Conservation (phyloP, 2,329 filamentous ascomycete genomes). For the Cadophora sp. region DNA sequence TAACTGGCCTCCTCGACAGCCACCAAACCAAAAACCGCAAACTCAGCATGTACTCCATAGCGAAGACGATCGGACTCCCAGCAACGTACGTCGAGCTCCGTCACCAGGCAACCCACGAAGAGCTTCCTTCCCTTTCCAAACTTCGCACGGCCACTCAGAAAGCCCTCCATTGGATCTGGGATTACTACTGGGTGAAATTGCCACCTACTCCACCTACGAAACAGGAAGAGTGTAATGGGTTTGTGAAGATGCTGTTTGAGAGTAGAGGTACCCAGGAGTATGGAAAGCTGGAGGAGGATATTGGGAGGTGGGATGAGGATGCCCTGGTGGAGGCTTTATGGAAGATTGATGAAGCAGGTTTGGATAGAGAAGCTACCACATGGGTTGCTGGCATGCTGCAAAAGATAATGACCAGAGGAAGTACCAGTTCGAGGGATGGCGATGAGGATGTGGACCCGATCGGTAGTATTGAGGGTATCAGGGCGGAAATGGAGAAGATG, state of each 20-base stretch:
- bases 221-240: constrained; percentile 36
- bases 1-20: constrained; percentile 80
- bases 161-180: constrained; percentile 86
- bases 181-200: constrained; percentile 78
- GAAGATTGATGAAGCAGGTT: constrained; percentile 30
- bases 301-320: constrained; percentile 32
- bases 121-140: constrained; percentile 77
- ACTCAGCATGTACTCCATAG: constrained; percentile 76
- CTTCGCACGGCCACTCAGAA: constrained; percentile 72
- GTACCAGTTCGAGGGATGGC: not conserved
- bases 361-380: constrained; percentile 24
- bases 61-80: constrained; percentile 71
- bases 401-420: constrained; percentile 45
- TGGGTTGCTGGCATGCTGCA: constrained; percentile 49
- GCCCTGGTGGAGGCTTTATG: constrained; percentile 35
- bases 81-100: constrained; percentile 86
- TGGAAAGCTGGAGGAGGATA: constrained; percentile 27
- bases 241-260: constrained; percentile 30
- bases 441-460: not conserved
- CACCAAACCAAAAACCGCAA: constrained; percentile 71
- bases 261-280: constrained; percentile 36
- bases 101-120: constrained; percentile 90
- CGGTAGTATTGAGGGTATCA: constrained; percentile 30
- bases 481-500: constrained; percentile 35
- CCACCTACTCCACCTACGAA: constrained; percentile 30